Conservation (phyloP, 2,329 filamentous ascomycete species). For the Stenocarpella maydis region DNA sequence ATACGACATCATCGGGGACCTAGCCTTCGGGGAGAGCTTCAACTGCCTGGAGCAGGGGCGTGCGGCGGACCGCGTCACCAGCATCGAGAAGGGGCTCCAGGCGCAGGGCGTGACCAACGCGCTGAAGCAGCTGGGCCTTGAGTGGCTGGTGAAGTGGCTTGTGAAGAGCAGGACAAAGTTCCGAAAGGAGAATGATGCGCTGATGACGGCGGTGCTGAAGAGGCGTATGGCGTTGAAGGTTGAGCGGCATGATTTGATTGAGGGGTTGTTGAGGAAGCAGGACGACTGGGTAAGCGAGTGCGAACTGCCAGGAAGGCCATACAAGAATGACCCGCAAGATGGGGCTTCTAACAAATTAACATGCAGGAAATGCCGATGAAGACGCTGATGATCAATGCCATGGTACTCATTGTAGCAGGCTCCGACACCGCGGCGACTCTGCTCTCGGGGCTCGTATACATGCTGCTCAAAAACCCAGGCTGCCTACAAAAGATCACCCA, state of each 20-base stretch:
- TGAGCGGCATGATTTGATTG: conserved; percentile 41
- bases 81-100: conserved; percentile 40
- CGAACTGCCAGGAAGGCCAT: background rate
- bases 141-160: conserved; percentile 26
- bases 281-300: conserved; percentile 31
- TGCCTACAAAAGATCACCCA: conserved; percentile 43
- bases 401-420: conserved; percentile 43
- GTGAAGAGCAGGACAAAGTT: conserved; percentile 12
- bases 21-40: conserved; percentile 55
- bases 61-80: conserved; percentile 41
- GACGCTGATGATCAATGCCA: conserved; percentile 27
- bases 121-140: conserved; percentile 32
- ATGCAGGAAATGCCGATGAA: conserved; percentile 34
- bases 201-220: conserved; percentile 25
- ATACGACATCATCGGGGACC: conserved; percentile 52
- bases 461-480: conserved; percentile 44
- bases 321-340: too few relatives aligned
- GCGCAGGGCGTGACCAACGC: conserved; percentile 2
- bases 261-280: conserved; percentile 39
- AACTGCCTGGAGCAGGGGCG: conserved; percentile 43
- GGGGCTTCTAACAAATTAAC: background rate
- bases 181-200: background rate
- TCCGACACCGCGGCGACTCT: conserved; percentile 47
- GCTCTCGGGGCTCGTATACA: conserved; percentile 42
- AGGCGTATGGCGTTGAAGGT: conserved; percentile 36